These are phyloP conservation scores for Fusarium fujikuroi DNA, from an alignment of 2,329 filamentous ascomycete species.

Conservation along the genomic window DNA sequence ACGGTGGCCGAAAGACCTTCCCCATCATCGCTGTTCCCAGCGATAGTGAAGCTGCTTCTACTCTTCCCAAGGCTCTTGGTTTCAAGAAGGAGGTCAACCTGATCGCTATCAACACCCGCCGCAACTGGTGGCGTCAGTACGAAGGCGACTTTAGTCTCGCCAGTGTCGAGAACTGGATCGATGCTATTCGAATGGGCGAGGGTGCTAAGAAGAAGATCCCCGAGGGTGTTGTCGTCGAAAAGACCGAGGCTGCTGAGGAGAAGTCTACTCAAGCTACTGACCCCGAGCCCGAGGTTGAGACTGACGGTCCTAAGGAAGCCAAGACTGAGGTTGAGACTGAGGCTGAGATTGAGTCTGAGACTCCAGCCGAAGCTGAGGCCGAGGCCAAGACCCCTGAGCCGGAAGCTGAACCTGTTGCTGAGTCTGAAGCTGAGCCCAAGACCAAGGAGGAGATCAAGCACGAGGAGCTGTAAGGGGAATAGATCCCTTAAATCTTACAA, in stretches of 20 bases:
- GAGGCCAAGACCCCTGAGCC: conserved; percentile 33
- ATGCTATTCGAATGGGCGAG: conserved; percentile 90
- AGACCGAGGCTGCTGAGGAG: conserved; percentile 21
- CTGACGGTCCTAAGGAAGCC: conserved; percentile 42
- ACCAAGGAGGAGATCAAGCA: conserved; percentile 51
- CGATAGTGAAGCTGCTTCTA: conserved; percentile 54
- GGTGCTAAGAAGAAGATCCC: conserved; percentile 81
- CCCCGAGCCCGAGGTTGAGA: conserved; percentile 41
- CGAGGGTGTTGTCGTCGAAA: conserved; percentile 63
- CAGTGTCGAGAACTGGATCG: conserved; percentile 85
- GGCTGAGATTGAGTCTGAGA: conserved; percentile 24
- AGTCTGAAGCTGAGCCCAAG: conserved; percentile 43
- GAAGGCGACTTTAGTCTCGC: conserved; percentile 67
- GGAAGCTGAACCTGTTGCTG: conserved; percentile 27
- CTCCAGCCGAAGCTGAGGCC: conserved; percentile 28
- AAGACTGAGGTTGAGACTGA: conserved; percentile 38
- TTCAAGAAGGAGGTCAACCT: conserved; percentile 74
- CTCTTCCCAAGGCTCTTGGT: conserved; percentile 62
- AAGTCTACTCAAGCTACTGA: conserved; percentile 39
- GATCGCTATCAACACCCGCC: conserved; percentile 84
- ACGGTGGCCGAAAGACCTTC: conserved; percentile 76
- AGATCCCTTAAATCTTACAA: conserved; percentile 17
- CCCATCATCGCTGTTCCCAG: conserved; percentile 82
- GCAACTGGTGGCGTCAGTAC: conserved; percentile 86
- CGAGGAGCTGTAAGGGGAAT: conserved; percentile 59